Evolutionary conservation across 805 yeast genomes (phyloP).

Genomic region (Saccharomycopsis capsularis): DNA sequence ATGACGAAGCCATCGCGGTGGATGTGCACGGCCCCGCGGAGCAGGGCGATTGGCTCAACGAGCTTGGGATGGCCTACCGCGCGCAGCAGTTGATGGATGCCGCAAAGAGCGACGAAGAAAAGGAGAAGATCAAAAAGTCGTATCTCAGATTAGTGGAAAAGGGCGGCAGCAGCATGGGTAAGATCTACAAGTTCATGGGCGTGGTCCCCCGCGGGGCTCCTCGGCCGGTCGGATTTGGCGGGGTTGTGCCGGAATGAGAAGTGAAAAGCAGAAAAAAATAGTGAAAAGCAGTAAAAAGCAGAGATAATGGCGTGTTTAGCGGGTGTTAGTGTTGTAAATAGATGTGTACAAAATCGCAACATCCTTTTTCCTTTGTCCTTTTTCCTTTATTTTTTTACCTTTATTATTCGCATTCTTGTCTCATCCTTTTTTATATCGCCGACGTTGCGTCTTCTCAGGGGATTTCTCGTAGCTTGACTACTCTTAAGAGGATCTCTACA

Average conservation of each 20-base stretch:
- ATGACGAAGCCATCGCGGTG: slow-evolving; percentile 24
- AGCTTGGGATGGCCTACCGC: slow-evolving; percentile 67
- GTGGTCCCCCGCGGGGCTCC: slow-evolving; percentile 40
- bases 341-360: too few species aligned
- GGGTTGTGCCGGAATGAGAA: slow-evolving; percentile 19
- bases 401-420: too few species aligned
- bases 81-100: slow-evolving; percentile 49
- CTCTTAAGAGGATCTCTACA: too few species aligned
- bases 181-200: slow-evolving; percentile 64
- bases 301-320: too few species aligned
- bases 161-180: slow-evolving; percentile 64
- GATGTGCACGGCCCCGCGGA: slow-evolving; percentile 51
- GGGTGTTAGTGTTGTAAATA: too few species aligned
- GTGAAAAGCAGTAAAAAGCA: neutral
- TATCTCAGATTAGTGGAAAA: slow-evolving; percentile 59
- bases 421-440: too few species aligned
- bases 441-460: too few species aligned
- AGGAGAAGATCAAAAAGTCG: slow-evolving; percentile 46
- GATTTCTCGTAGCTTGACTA: too few species aligned
- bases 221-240: slow-evolving; percentile 52
- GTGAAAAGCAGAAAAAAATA: neutral
- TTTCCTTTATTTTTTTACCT: too few species aligned
- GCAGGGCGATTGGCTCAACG: slow-evolving; percentile 76
- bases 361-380: too few species aligned
- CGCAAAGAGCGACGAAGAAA: slow-evolving; percentile 36